Conservation (phyloP, 805 yeast genomes). For the Yarrowia sp. region DNA sequence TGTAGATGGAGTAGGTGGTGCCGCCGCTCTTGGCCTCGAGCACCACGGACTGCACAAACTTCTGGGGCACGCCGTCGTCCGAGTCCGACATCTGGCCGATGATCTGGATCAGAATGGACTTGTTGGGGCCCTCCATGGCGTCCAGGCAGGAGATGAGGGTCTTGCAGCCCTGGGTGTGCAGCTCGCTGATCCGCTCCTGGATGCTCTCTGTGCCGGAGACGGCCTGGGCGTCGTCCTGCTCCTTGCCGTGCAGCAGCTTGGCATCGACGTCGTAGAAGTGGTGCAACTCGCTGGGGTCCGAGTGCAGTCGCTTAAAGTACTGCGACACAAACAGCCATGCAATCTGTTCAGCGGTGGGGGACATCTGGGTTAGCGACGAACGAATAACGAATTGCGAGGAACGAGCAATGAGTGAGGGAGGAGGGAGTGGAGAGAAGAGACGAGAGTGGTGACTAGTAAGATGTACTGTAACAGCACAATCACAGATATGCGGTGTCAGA, state of each 20-base stretch:
- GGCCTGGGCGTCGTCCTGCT: conserved; percentile 48
- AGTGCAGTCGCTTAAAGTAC: conserved; percentile 51
- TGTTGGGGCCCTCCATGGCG: conserved; percentile 48
- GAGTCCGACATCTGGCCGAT: conserved; percentile 53
- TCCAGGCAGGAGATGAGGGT: conserved; percentile 52
- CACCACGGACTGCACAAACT: conserved; percentile 54
- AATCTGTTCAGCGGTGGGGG: conserved; percentile 43
- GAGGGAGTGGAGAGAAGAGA: no score
- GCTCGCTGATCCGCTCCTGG: conserved; percentile 47
- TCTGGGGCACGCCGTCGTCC: conserved; percentile 47
- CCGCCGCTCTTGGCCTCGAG: conserved; percentile 42
- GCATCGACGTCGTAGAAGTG: conserved; percentile 51
- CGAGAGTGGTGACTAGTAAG: no score
- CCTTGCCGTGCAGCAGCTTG: conserved; percentile 51
- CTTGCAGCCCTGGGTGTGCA: conserved; percentile 49
- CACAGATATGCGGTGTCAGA: no score
- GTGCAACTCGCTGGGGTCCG: conserved; percentile 48
- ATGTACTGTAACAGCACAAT: no score
- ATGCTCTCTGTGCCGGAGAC: conserved; percentile 49
- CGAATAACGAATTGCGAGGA: no score
- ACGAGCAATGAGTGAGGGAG: no score
- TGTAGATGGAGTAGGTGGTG: conserved; percentile 50
- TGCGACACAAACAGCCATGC: conserved; percentile 54
- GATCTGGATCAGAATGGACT: conserved; percentile 52
- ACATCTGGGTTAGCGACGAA: conserved; percentile 38